Percentiles rank a stretch among this genome's conserved stretches.
These are phyloP conservation scores for Trypanosoma mega DNA, from an alignment of 208 protist genomes.

Conservation along the genomic window DNA sequence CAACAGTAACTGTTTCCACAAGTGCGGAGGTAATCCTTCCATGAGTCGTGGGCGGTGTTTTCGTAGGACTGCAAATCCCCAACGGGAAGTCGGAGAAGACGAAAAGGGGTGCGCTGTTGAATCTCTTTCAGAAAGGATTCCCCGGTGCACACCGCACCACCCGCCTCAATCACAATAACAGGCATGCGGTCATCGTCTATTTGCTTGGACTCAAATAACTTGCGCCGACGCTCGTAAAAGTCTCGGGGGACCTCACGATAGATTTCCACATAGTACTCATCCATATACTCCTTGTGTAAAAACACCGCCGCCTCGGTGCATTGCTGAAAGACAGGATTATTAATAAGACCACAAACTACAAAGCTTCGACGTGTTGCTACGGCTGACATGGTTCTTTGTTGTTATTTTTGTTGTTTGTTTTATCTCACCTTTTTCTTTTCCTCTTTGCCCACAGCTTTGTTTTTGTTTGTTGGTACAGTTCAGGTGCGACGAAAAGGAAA, in stretches of 20 bases:
- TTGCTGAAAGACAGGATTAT: conserved; percentile 56
- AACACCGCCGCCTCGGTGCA: conserved; percentile 75
- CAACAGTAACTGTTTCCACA: conserved; percentile 80
- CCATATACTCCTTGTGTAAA: conserved; percentile 46
- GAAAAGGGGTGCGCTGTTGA: conserved; percentile 46
- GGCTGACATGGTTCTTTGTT: neutral
- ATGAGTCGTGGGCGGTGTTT: conserved; percentile 42
- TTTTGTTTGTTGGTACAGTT: too few relatives aligned
- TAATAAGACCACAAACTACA: conserved; percentile 66
- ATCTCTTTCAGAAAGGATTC: conserved; percentile 50
- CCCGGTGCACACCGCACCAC: conserved; percentile 29
- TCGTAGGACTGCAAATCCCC: conserved; percentile 54
- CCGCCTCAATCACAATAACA: conserved; percentile 30
- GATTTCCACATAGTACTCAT: conserved; percentile 54
- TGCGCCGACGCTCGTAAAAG: conserved; percentile 44
- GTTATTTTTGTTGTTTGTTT: too few relatives aligned
- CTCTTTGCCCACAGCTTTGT: too few relatives aligned
- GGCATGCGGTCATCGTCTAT: conserved; percentile 32
- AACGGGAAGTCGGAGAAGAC: conserved; percentile 26
- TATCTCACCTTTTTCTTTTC: too few relatives aligned
- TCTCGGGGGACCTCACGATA: conserved; percentile 60
- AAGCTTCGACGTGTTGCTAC: conserved; percentile 20
- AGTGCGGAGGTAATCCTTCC: conserved; percentile 54
- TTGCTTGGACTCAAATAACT: conserved; percentile 28
- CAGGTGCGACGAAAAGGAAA: conserved; percentile 22